Evolutionary conservation across 106 monocot genomes (phyloP), one percentile per base, ranked within the genome.

Genomic region (Acanthochlamys bracteata): DNA sequence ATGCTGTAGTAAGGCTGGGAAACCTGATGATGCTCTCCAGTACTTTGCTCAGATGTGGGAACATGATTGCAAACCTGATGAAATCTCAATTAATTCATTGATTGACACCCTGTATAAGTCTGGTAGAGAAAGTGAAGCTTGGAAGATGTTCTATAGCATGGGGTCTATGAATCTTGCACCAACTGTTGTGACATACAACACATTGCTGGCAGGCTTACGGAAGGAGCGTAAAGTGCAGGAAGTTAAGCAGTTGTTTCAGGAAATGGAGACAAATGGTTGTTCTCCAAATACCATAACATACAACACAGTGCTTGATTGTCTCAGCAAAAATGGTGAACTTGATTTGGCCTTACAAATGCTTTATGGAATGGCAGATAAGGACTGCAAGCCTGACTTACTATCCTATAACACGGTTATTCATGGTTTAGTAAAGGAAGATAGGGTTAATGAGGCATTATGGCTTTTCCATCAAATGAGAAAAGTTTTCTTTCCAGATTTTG

Each of bases 391-490:
- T 41, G 96, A 98, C 57, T 66, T 85, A 68, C 46, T 83, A 54
- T 88, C 91, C 45, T 91, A 91, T 74, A 98, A 91, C 70, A 91
- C 82, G 20, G 73, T 98, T 39, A 85, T 98, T 0, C 53, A 85
- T 77, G 91, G 96, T 68, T 68, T 98, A 22, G 72, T 80, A 58
- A 85, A 80, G 74, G 84, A 75, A 42, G 76, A 75, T 39, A 82
- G 85, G 78, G 55, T 77, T 49, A 51, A 62, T 42, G 74, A 76
- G 53, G 90, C 96, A 47, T 78, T 98, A 16, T 88, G 80, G 91
- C 78, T 98, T 66, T 98, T 85, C 61, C 75, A 80, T 74, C 91
- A 88, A 23, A 91, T 91, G 96, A 88, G 65, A 40, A 91, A 98
- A 70, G 54, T 91, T 71, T 67, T 78, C 4, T 40, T 43, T 59